Evolutionary conservation across 2,329 filamentous ascomycete species (phyloP).

Genomic region (Penicillium polonicum): DNA sequence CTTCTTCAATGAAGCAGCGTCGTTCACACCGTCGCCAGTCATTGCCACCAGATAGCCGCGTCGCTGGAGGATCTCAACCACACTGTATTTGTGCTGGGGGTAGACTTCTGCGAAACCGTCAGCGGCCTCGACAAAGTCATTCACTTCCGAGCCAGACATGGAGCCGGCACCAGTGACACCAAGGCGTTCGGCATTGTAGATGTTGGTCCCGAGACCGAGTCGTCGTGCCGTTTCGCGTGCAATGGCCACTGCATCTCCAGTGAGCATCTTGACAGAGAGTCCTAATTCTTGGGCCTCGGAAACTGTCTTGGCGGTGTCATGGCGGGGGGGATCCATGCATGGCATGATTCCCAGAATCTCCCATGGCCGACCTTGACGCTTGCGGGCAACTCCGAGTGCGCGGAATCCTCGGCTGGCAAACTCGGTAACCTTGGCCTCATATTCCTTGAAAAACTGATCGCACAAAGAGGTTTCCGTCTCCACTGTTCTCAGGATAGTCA

Average conservation of each 20-base stretch:
- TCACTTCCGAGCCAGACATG: conserved; percentile 90
- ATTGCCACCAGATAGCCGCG: conserved; percentile 92
- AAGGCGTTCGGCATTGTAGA: conserved; percentile 90
- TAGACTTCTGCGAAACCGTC: conserved; percentile 95
- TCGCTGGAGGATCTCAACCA: conserved; percentile 90
- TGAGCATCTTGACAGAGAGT: conserved; percentile 93
- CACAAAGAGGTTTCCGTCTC: conserved; percentile 75
- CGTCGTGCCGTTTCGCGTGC: conserved; percentile 88
- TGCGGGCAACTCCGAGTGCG: conserved; percentile 88
- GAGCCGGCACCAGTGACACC: conserved; percentile 86
- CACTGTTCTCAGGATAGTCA: conserved; percentile 83
- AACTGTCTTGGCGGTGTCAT: conserved; percentile 87
- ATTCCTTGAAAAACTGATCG: conserved; percentile 73
- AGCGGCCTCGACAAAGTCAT: conserved; percentile 92
- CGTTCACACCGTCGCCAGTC: conserved; percentile 95
- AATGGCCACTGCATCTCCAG: conserved; percentile 90
- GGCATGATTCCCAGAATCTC: conserved; percentile 95
- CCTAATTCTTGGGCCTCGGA: conserved; percentile 84
- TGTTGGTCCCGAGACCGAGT: conserved; percentile 86
- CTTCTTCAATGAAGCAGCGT: conserved; percentile 89
- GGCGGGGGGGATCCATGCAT: conserved; percentile 85
- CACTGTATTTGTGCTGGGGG: conserved; percentile 93
- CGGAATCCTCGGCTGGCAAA: conserved; percentile 92
- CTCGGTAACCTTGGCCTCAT: conserved; percentile 90
- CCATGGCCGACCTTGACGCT: conserved; percentile 77